Evolutionary conservation across 1,139 yeast species (phyloP).

Genomic region (Kurtzmaniella quercitrusa): DNA sequence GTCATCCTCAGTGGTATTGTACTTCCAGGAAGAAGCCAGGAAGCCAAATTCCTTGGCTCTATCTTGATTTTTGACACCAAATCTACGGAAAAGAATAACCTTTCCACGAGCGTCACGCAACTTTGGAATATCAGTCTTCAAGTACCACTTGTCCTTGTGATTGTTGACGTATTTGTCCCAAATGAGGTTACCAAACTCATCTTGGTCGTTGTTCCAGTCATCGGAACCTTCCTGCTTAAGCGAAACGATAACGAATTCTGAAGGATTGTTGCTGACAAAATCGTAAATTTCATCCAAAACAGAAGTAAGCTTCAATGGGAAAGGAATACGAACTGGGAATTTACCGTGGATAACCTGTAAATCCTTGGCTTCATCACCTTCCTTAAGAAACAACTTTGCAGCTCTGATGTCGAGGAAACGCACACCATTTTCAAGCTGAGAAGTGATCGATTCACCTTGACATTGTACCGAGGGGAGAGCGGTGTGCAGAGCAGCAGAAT

Average conservation of each 20-base stretch:
- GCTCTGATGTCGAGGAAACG: slow-evolving; percentile 69
- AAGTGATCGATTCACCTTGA: slow-evolving; percentile 58
- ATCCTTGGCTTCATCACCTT: slow-evolving; percentile 47
- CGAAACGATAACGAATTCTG: slow-evolving; percentile 66
- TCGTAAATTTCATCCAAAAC: slow-evolving; percentile 55
- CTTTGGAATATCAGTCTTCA: slow-evolving; percentile 52
- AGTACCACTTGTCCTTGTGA: slow-evolving; percentile 57
- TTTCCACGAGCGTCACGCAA: slow-evolving; percentile 67
- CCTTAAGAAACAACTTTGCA: slow-evolving; percentile 53
- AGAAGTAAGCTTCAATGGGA: slow-evolving; percentile 48
- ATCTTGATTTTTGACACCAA: slow-evolving; percentile 52
- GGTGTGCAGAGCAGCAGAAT: slow-evolving; percentile 70
- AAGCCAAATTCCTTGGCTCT: slow-evolving; percentile 52
- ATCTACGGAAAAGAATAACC: slow-evolving; percentile 63
- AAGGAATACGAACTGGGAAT: slow-evolving; percentile 66
- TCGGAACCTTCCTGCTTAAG: slow-evolving; percentile 73
- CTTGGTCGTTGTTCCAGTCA: slow-evolving; percentile 57
- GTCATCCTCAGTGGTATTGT: slow-evolving; percentile 65
- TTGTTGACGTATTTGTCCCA: slow-evolving; percentile 57
- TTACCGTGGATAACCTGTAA: slow-evolving; percentile 73
- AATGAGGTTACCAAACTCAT: slow-evolving; percentile 63
- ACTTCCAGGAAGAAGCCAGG: slow-evolving; percentile 64
- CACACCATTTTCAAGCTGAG: slow-evolving; percentile 69
- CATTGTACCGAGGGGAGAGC: slow-evolving; percentile 79
- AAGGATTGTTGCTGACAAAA: slow-evolving; percentile 48